Evolutionary conservation across 495 filamentous ascomycete genomes (phyloP).

Genomic region (Umbilicaria muhlenbergii): DNA sequence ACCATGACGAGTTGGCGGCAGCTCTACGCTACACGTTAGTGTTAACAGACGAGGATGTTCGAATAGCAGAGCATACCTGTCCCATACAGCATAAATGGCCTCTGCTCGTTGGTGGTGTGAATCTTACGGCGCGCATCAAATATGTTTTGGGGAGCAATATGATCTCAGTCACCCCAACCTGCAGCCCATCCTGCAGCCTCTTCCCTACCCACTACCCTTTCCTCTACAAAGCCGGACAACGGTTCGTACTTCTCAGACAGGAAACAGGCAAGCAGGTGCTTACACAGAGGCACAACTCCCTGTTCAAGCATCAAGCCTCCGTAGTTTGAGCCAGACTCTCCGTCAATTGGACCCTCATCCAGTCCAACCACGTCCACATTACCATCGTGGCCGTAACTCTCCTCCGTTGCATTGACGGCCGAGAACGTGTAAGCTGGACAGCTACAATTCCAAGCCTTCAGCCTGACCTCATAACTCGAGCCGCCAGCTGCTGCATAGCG

Average conservation of each 20-base stretch:
- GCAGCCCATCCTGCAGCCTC: conserved; percentile 68
- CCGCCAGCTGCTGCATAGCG: conserved; percentile 7
- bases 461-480: conserved; percentile 50
- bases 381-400: background rate
- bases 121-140: too few relatives aligned
- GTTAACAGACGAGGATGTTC: too few relatives aligned
- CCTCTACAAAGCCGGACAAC: conserved; percentile 37
- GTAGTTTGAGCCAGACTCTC: conserved; percentile 16
- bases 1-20: too few relatives aligned
- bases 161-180: conserved; percentile 35
- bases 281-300: conserved; percentile 51
- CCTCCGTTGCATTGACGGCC: conserved; percentile 33
- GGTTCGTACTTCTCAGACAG: conserved; percentile 52
- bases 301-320: conserved; percentile 31
- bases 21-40: too few relatives aligned
- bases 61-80: too few relatives aligned
- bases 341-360: background rate
- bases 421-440: conserved; percentile 70
- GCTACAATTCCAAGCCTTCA: conserved; percentile 74
- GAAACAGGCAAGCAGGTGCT: conserved; percentile 77
- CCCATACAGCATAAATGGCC: too few relatives aligned
- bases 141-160: too few relatives aligned
- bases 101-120: background rate
- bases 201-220: conserved; percentile 37
- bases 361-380: conserved; percentile 5